Percentiles rank a stretch among this genome's conserved stretches.
Conservation (phyloP, 2,329 filamentous ascomycete species). For the Arachnomyces sp. region DNA sequence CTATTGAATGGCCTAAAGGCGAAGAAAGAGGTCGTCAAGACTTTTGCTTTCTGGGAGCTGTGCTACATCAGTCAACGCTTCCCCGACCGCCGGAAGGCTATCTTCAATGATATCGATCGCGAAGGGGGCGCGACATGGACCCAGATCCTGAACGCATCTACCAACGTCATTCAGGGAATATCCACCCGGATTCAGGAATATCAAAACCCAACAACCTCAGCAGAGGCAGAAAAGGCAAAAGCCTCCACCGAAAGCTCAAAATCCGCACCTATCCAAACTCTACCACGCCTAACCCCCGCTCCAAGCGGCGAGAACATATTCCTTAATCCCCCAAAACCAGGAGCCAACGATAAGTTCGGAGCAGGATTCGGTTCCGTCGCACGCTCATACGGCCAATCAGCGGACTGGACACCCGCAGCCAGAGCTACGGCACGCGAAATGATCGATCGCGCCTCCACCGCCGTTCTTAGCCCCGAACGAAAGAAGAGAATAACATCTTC, state of each 20-base stretch:
- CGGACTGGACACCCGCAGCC: conserved; percentile 36
- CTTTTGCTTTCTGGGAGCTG: conserved; percentile 88
- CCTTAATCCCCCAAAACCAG: conserved; percentile 30
- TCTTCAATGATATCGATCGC: conserved; percentile 82
- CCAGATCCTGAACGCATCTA: conserved; percentile 63
- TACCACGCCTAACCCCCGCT: conserved; percentile 43
- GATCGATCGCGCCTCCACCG: conserved; percentile 31
- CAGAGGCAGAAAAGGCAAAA: conserved; percentile 15
- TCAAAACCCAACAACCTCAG: conserved; percentile 38
- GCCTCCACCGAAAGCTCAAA: conserved; percentile 33
- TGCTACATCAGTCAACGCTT: conserved; percentile 69
- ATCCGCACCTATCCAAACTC: conserved; percentile 32
- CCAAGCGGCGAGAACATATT: conserved; percentile 43
- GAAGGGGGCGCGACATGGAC: conserved; percentile 72
- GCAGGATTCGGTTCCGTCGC: conserved; percentile 37
- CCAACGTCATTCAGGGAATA: conserved; percentile 60
- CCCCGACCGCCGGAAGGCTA: conserved; percentile 64
- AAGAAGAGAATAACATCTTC: conserved; percentile 31
- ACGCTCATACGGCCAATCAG: conserved; percentile 38
- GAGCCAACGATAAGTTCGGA: conserved; percentile 29
- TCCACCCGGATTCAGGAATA: conserved; percentile 58
- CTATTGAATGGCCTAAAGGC: conserved; percentile 74
- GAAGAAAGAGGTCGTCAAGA: conserved; percentile 69
- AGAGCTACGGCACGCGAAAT: conserved; percentile 30
- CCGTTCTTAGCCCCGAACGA: conserved; percentile 31